A percentile compares a stretch with the other conserved stretches of the same genome.
Conservation (phyloP, 495 filamentous ascomycete genomes). For the Delitschia confertaspora region DNA sequence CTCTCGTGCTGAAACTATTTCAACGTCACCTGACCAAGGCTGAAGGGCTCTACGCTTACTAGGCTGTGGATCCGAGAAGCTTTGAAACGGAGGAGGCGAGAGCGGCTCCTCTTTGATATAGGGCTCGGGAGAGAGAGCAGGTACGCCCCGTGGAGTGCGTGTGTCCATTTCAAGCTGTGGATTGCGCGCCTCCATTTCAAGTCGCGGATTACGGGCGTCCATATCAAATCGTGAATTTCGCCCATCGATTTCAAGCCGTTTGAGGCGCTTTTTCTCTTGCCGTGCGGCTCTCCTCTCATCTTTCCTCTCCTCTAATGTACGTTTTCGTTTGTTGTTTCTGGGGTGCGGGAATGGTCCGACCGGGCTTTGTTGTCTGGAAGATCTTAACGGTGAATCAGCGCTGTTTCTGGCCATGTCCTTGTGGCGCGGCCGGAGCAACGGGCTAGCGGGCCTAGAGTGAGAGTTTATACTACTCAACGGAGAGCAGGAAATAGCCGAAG, state of each 20-base stretch:
- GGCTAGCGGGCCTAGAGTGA: too few relatives aligned
- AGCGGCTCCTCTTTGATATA: constrained; percentile 82
- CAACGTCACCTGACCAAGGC: constrained; percentile 37
- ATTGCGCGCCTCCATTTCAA: too few relatives aligned
- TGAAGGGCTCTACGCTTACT: constrained; percentile 44
- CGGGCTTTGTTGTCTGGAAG: constrained; percentile 22
- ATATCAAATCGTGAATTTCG: too few relatives aligned
- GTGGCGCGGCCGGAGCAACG: too few relatives aligned
- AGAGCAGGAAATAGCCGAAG: too few relatives aligned
- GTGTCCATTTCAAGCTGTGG: too few relatives aligned
- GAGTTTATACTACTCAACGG: too few relatives aligned
- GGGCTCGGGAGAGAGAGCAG: constrained; percentile 38
- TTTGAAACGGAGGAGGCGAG: constrained; percentile 64
- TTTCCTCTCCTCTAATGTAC: constrained; percentile 21
- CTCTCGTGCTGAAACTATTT: constrained; percentile 42
- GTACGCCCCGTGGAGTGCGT: too few relatives aligned
- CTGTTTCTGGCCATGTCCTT: too few relatives aligned
- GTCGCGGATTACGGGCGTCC: too few relatives aligned
- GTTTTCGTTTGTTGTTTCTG: constrained; percentile 17
- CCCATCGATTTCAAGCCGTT: too few relatives aligned
- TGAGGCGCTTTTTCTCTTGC: constrained; percentile 27
- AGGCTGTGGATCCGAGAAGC: constrained; percentile 25
- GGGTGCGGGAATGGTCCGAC: constrained; percentile 5
- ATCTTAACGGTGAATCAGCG: constrained; percentile 4
- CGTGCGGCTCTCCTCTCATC: constrained; percentile 41